These are phyloP conservation scores for Cladosporium sp. DNA, from an alignment of 2,329 filamentous ascomycete genomes.

Conservation along the genomic window DNA sequence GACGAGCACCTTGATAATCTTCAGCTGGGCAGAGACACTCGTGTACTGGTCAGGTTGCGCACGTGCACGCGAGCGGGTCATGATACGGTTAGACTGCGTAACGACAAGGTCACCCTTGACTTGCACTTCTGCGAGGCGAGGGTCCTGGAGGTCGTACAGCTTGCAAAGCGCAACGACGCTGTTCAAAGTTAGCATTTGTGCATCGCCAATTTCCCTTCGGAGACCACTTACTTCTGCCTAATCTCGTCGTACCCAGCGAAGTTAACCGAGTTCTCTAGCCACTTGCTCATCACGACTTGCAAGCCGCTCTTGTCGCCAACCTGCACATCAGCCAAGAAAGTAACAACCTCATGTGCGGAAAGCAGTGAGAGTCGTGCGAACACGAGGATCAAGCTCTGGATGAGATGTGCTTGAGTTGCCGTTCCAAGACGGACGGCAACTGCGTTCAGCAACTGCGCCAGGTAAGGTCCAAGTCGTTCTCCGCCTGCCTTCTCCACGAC, in stretches of 20 bases:
- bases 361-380: slow-evolving; percentile 87
- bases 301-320: slow-evolving; percentile 80
- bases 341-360: slow-evolving; percentile 83
- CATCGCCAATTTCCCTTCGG: neutral
- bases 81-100: slow-evolving; percentile 75
- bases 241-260: slow-evolving; percentile 99
- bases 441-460: slow-evolving; percentile 83
- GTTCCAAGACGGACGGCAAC: slow-evolving; percentile 82
- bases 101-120: slow-evolving; percentile 93
- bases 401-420: slow-evolving; percentile 83
- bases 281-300: slow-evolving; percentile 86
- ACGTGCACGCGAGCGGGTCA: slow-evolving; percentile 88
- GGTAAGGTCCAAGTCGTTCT: slow-evolving; percentile 84
- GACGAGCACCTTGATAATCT: slow-evolving; percentile 93
- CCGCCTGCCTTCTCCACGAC: slow-evolving; percentile 93
- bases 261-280: slow-evolving; percentile 94
- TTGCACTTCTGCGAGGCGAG: slow-evolving; percentile 72
- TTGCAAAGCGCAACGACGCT: slow-evolving; percentile 92
- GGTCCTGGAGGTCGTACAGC: slow-evolving; percentile 82
- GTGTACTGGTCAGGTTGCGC: slow-evolving; percentile 89
- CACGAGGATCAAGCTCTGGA: slow-evolving; percentile 92
- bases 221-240: slow-evolving; percentile 76
- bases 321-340: slow-evolving; percentile 83
- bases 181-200: slow-evolving; percentile 20
- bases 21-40: slow-evolving; percentile 80